Evolutionary conservation across 768 basidiomycete genomes (phyloP), one percentile per base, ranked within the genome.

Genomic region (Serendipita sp.): DNA sequence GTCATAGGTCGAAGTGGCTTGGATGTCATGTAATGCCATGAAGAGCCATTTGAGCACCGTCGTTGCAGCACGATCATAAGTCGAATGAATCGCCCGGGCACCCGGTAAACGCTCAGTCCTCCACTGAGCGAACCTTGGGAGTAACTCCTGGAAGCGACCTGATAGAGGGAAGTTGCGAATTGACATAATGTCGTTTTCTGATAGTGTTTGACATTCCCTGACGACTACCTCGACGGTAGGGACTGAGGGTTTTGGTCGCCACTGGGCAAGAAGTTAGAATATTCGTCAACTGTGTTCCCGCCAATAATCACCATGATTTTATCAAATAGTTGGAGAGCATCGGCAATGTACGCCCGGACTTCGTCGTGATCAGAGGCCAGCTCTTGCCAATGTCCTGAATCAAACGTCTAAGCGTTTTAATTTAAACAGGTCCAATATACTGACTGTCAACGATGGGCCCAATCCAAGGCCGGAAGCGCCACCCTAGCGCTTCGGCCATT

Each of bases 391-490:
- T 82, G 84, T 15, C 55, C 55, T 60, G 34, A 40, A 40, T 40
- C 40, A n/a, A 36, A 60, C 8, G 10, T 60, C 10, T 60, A n/a
- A 31, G 29, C 10, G n/a, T 23, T 4, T 10, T 60, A 8, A 8
- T 10, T 16, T 4, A 10, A 4, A 31, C 36, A 23, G 11, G 10
- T 1, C 27, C 31, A 34, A 27, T 31, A 50, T 31, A 36, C 55
- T 33, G 23, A 60, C 83, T 77, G 16, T 81, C 77, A 31, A 90
- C 75, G 13, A 83, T 80, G 37, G 82, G 78, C 64, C 88, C 82
- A 4, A 80, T 76, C 91, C 91, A 94, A 1, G 88, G 79, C 5
- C 79, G 74, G 70, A 91, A 94, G 67, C 89, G 88, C 78, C 90
- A 85, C 15, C 83, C 83, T 3, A 91, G 76, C 64, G 84, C 83